These are phyloP conservation scores for Friedmanniomyces simplex DNA, from an alignment of 495 filamentous ascomycete species.

Conservation along the genomic window DNA sequence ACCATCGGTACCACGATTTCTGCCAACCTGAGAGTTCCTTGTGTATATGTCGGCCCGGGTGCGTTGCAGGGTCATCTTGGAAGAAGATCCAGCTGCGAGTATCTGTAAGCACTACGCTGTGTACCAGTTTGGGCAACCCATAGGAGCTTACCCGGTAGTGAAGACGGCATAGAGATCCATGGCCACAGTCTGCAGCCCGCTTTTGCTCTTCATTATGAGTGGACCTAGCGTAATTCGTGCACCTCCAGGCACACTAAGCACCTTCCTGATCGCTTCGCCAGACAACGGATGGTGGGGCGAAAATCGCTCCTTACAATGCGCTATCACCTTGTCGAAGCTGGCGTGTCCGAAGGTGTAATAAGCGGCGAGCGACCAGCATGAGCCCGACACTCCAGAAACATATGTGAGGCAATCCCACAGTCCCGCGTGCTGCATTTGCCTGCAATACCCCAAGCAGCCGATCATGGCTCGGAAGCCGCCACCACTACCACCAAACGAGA, in stretches of 20 bases:
- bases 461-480: slow-evolving; percentile 28
- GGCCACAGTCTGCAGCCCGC: slow-evolving; percentile 21
- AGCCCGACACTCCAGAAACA: slow-evolving; percentile 25
- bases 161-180: slow-evolving; percentile 30
- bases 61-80: slow-evolving; percentile 8
- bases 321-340: slow-evolving; percentile 11
- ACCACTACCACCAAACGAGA: slow-evolving; percentile 26
- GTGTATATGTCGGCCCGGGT: background rate
- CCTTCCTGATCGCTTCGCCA: slow-evolving; percentile 20
- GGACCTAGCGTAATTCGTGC: slow-evolving; percentile 23
- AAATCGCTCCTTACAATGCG: slow-evolving; percentile 8
- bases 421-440: slow-evolving; percentile 24
- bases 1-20: slow-evolving; percentile 22
- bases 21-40: slow-evolving; percentile 4
- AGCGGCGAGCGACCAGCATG: slow-evolving; percentile 26
- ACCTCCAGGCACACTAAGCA: slow-evolving; percentile 18
- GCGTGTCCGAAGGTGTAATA: slow-evolving; percentile 12
- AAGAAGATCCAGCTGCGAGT: slow-evolving; percentile 20
- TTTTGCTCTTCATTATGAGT: slow-evolving; percentile 23
- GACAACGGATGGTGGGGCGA: slow-evolving; percentile 19
- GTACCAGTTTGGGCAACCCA: background rate
- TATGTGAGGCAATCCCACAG: slow-evolving; percentile 28
- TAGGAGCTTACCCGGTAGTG: slow-evolving; percentile 15
- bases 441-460: slow-evolving; percentile 22
- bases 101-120: background rate